A percentile compares a stretch with the other conserved stretches of the same genome.
These are phyloP conservation scores for Penicillium janthinellum DNA, from an alignment of 2,329 filamentous ascomycete species.

Conservation along the genomic window DNA sequence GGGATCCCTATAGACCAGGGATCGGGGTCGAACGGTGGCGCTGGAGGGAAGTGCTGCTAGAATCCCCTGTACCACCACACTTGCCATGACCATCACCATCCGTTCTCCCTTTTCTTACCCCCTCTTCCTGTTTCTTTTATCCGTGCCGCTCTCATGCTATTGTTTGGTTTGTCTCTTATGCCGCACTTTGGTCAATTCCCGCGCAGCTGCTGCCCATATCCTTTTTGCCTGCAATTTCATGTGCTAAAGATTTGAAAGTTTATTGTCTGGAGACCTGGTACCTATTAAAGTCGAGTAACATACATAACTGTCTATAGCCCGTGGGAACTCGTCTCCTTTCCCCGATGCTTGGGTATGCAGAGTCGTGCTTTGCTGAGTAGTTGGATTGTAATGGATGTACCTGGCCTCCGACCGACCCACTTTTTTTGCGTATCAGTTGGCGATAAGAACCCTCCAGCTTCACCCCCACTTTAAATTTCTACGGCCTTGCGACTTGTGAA, in stretches of 20 bases:
- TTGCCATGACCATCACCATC: slow-evolving; percentile 1
- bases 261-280: slow-evolving; percentile 22
- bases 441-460: slow-evolving; percentile 18
- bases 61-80: slow-evolving; percentile 20
- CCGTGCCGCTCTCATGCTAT: slow-evolving; percentile 11
- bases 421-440: slow-evolving; percentile 16
- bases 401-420: slow-evolving; percentile 7
- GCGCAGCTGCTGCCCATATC: slow-evolving; percentile 19
- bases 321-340: slow-evolving; percentile 16
- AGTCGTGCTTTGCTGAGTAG: slow-evolving; percentile 1
- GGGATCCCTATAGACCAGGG: slow-evolving; percentile 71
- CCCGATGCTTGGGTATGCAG: not conserved
- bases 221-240: slow-evolving; percentile 27
- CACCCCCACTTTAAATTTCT: slow-evolving; percentile 5
- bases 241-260: slow-evolving; percentile 28
- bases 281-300: slow-evolving; percentile 20
- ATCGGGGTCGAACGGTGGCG: slow-evolving; percentile 51
- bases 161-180: slow-evolving; percentile 16
- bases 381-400: no score
- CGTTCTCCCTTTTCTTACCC: slow-evolving; percentile 11
- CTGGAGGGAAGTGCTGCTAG: slow-evolving; percentile 77
- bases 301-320: slow-evolving; percentile 28
- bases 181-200: slow-evolving; percentile 19
- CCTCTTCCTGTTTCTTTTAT: slow-evolving; percentile 16
- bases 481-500: not conserved